Evolutionary conservation across 768 basidiomycete genomes (phyloP).

Genomic region (Trametes cubensis): DNA sequence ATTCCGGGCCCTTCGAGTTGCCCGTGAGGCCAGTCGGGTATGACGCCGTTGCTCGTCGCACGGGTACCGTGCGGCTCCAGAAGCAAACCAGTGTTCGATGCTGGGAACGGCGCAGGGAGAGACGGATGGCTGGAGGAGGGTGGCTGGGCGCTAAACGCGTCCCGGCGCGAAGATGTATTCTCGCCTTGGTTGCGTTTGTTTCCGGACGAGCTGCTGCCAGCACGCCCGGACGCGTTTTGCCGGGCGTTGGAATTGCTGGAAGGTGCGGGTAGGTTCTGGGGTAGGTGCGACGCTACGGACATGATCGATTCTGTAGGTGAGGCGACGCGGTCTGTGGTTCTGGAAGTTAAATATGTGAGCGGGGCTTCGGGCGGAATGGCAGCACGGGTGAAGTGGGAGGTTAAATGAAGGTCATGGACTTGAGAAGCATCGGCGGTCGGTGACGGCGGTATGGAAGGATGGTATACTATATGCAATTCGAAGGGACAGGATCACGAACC

Average conservation of each 20-base stretch:
- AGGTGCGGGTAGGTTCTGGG: slow-evolving; percentile 34
- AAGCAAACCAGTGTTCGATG: slow-evolving; percentile 13
- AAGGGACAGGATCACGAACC: slow-evolving; percentile 44
- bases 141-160: slow-evolving; percentile 52
- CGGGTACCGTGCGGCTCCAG: slow-evolving; percentile 22
- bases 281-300: slow-evolving; percentile 70
- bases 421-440: no score
- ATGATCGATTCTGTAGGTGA: slow-evolving; percentile 77
- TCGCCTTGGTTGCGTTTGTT: slow-evolving; percentile 28
- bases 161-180: slow-evolving; percentile 37
- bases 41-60: slow-evolving; percentile 40
- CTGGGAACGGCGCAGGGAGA: slow-evolving; percentile 48
- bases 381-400: no score
- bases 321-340: slow-evolving; percentile 57
- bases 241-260: slow-evolving; percentile 33
- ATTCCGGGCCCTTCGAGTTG: slow-evolving; percentile 79
- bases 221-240: slow-evolving; percentile 36
- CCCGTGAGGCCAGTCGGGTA: slow-evolving; percentile 44
- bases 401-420: no score
- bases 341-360: slow-evolving; percentile 28
- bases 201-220: slow-evolving; percentile 25
- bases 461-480: no score
- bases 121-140: slow-evolving; percentile 58
- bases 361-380: background rate
- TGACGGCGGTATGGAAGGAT: no score